These are phyloP conservation scores for Solanum dulcamara DNA, from an alignment of 257 asterid genomes.

Conservation along the genomic window DNA sequence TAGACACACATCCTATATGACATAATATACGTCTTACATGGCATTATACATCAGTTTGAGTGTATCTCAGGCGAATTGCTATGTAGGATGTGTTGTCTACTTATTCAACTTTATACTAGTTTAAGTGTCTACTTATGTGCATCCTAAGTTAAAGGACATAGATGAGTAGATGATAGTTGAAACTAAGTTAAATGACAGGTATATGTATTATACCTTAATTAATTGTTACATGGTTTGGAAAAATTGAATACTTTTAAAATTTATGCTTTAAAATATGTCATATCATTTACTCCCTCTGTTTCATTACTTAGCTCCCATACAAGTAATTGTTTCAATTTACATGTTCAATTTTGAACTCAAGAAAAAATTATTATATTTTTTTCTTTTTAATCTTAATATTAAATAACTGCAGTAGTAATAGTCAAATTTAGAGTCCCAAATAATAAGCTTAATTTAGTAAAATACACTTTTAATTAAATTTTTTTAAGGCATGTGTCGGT, in stretches of 20 bases:
- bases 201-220: background rate
- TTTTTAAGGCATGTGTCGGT: background rate
- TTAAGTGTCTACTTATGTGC: no score
- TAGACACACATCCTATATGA: rapidly evolving
- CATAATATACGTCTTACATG: no score
- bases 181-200: no score
- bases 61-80: background rate
- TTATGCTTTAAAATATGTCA: background rate
- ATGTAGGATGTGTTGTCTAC: no score
- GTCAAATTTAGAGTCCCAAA: background rate
- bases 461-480: no score
- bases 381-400: no score
- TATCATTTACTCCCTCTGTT: background rate
- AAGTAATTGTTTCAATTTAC: no score
- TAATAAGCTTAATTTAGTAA: background rate
- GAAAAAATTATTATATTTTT: no score
- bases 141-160: no score
- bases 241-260: background rate
- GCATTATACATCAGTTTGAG: no score
- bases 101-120: no score
- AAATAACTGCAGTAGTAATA: background rate
- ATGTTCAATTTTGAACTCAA: background rate
- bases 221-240: background rate
- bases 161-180: no score
- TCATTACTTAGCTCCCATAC: background rate